These are phyloP conservation scores for Epichloe elymi DNA, from an alignment of 2,329 filamentous ascomycete genomes.

Conservation along the genomic window DNA sequence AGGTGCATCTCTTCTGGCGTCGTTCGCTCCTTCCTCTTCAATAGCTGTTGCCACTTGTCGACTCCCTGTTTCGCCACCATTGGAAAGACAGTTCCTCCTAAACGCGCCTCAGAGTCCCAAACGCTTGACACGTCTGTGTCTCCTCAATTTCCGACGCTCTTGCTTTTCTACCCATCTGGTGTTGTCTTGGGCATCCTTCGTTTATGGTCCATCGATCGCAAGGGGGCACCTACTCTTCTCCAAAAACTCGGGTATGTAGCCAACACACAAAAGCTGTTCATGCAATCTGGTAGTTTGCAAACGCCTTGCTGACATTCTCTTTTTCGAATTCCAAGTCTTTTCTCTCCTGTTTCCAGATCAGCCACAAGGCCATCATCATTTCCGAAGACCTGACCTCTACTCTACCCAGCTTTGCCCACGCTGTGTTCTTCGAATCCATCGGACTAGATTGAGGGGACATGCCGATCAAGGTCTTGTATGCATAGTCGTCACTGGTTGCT, in stretches of 20 bases:
- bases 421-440: slow-evolving; percentile 3
- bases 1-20: not conserved
- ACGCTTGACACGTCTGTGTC: not conserved
- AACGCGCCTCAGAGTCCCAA: not conserved
- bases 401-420: slow-evolving; percentile 6
- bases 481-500: slow-evolving; percentile 24
- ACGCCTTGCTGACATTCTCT: slow-evolving; percentile 1
- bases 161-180: not conserved
- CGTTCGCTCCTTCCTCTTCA: slow-evolving; percentile 1
- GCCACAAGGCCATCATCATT: slow-evolving; percentile 6
- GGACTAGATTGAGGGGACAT: slow-evolving; percentile 10
- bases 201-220: not conserved
- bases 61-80: not conserved
- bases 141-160: not conserved
- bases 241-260: not conserved
- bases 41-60: not conserved
- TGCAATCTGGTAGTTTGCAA: not conserved
- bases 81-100: not conserved
- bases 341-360: slow-evolving; percentile 2
- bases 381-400: slow-evolving; percentile 3
- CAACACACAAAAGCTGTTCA: not conserved
- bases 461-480: slow-evolving; percentile 21
- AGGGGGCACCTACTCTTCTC: slow-evolving; percentile 2
- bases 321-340: slow-evolving; percentile 4
- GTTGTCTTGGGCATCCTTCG: not conserved